Conservation (phyloP, 495 filamentous ascomycete species). For the Trichoderma gamsii region DNA sequence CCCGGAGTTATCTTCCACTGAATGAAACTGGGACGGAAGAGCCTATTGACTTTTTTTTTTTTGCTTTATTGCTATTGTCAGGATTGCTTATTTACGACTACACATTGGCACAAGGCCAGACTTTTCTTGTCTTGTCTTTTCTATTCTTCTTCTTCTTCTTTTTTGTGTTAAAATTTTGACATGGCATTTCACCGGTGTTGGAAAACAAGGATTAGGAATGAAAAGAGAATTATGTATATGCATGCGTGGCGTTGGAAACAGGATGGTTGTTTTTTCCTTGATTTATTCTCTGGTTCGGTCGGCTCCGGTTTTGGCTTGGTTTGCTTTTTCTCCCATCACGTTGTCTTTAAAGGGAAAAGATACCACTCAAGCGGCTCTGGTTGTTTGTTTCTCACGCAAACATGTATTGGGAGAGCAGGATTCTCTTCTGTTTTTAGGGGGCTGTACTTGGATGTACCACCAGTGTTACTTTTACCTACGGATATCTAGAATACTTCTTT, state of each 20-base stretch:
- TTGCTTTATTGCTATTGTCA: too few relatives aligned
- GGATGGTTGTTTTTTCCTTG: background rate
- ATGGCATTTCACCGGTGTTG: slow-evolving; percentile 8
- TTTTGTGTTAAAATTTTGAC: background rate
- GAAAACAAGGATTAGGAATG: background rate
- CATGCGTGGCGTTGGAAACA: slow-evolving; percentile 12
- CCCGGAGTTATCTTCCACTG: slow-evolving; percentile 14
- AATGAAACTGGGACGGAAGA: background rate
- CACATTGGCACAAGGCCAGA: too few relatives aligned
- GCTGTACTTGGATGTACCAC: background rate
- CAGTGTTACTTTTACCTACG: background rate
- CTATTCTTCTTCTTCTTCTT: background rate
- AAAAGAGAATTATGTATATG: slow-evolving; percentile 5
- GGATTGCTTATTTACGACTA: too few relatives aligned
- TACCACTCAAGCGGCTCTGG: slow-evolving; percentile 2
- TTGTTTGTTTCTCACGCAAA: too few relatives aligned
- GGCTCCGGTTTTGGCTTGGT: background rate
- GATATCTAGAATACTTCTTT: background rate
- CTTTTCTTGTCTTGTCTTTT: background rate
- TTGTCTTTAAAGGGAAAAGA: background rate
- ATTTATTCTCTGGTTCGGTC: background rate
- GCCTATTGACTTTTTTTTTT: too few relatives aligned
- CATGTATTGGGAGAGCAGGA: background rate
- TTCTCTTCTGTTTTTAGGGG: background rate
- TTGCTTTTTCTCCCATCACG: background rate